phyloP scores from a whole-genome alignment of 768 basidiomycete species.

The Trametes sanguinea region DNA sequence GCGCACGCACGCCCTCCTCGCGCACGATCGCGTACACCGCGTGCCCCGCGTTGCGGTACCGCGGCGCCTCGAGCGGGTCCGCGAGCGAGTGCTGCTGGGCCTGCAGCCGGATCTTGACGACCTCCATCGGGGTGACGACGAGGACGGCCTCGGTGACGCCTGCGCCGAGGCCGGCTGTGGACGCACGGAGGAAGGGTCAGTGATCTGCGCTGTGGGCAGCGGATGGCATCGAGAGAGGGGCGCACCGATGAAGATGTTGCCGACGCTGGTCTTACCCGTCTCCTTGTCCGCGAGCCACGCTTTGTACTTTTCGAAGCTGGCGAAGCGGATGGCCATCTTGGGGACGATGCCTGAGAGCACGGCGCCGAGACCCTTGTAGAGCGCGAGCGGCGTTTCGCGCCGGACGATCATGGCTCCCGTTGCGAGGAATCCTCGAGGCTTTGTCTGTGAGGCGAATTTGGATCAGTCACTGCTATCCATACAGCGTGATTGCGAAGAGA shows the following conservation, averaged over 20 bases:
- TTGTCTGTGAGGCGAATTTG: slow-evolving; percentile 57
- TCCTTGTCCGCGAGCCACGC: slow-evolving; percentile 69
- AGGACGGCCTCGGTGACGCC: slow-evolving; percentile 94
- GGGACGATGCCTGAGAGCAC: slow-evolving; percentile 97
- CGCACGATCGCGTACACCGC: slow-evolving; percentile 92
- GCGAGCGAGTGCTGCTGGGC: slow-evolving; percentile 97
- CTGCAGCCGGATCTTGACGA: slow-evolving; percentile 97
- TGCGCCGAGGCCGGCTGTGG: slow-evolving; percentile 86
- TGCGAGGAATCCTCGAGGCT: slow-evolving; percentile 88
- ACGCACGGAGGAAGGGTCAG: background rate
- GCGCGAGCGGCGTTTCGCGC: slow-evolving; percentile 90
- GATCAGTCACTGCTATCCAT: background rate
- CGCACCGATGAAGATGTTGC: slow-evolving; percentile 85
- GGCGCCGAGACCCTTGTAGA: slow-evolving; percentile 98
- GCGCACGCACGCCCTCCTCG: slow-evolving; percentile 82
- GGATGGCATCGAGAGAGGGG: background rate
- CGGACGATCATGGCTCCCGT: slow-evolving; percentile 86
- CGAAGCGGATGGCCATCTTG: slow-evolving; percentile 99
- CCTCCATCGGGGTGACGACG: slow-evolving; percentile 99
- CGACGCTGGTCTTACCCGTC: slow-evolving; percentile 79
- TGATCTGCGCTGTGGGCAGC: background rate
- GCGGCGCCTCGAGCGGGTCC: slow-evolving; percentile 90
- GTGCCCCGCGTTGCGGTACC: slow-evolving; percentile 96
- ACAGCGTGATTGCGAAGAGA: background rate
- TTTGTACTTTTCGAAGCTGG: slow-evolving; percentile 96